Evolutionary conservation across 495 filamentous ascomycete species (phyloP).

Genomic region (Penicillium psychrofluorescens): DNA sequence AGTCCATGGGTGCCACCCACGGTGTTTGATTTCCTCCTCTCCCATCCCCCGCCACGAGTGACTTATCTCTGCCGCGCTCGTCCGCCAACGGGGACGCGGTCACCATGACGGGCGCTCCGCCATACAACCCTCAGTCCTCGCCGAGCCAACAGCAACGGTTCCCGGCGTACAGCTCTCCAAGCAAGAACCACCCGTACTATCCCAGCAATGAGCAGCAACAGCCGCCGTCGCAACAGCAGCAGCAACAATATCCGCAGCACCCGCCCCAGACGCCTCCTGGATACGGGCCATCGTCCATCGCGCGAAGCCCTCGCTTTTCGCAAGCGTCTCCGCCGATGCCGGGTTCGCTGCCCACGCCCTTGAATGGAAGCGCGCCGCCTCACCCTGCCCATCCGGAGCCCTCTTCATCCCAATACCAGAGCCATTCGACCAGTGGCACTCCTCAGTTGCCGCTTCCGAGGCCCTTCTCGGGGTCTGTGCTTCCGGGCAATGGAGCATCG

Average conservation of each 20-base stretch:
- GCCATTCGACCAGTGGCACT: conserved; percentile 25
- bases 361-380: conserved; percentile 44
- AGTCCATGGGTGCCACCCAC: conserved; percentile 9
- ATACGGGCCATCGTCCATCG: conserved; percentile 46
- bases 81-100: conserved; percentile 27
- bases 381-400: conserved; percentile 32
- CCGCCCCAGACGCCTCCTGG: conserved; percentile 48
- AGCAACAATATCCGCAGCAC: conserved; percentile 38
- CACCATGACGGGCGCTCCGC: conserved; percentile 44
- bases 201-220: conserved; percentile 47
- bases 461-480: conserved; percentile 36
- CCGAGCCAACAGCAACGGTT: conserved; percentile 31
- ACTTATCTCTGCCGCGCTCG: conserved; percentile 11
- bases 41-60: conserved; percentile 13
- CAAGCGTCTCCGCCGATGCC: conserved; percentile 47
- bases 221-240: conserved; percentile 4
- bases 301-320: conserved; percentile 45
- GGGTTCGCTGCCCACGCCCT: conserved; percentile 38
- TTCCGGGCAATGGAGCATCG: conserved; percentile 31
- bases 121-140: conserved; percentile 39
- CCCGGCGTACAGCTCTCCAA: conserved; percentile 33
- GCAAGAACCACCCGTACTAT: conserved; percentile 44
- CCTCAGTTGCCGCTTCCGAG: conserved; percentile 30
- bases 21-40: conserved; percentile 4
- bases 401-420: conserved; percentile 37